Base-by-base conservation (phyloP, 2,329 filamentous ascomycete genomes). In the Aspergillus arachidicola region DNA sequence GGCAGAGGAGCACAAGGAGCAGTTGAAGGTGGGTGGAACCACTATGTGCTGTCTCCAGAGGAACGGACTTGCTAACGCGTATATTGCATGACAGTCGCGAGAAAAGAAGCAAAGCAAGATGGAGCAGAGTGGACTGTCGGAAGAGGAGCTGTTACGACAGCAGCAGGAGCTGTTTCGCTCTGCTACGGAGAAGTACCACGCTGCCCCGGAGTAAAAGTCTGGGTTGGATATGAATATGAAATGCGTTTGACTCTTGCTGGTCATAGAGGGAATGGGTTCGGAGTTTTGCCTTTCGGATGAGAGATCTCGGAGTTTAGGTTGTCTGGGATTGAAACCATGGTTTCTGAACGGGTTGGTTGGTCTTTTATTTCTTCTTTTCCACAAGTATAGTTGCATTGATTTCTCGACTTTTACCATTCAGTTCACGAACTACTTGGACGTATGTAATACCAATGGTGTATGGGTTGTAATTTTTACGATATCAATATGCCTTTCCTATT, bases 61-160 rank as follows among this genome's bases (percentile, higher is more conserved):
- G 4, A 7, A 14, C n/a, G 19, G 12, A 59, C 14, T 50, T 61
- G 43, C 60, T 69, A 58, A 72, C 64, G 66, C 63, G 68, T 55
- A 5, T 38, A 23, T 63, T 21, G 64, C 61, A 58, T 43, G 21
- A 64, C 73, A 97, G 93, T 92, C 91, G 34, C 91, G 94, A 55
- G 95, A 99, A 81, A 96, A 96, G 85, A 97, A 97, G 80, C 91
- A 94, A 68, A 96, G 94, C 79, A 98, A 98, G 81, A 93, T 98
- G 74, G 94, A 97, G 72, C 91, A 95, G 76, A 97, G 93, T 75
- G 94, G 94, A 59, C 86, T 98, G 81, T 91, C 91, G 0, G 89
- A 96, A 75, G 95, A 97, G 71, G 91, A 99, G 78, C 85, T 99
- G 56, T 87, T 95, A 62, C 86, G 90, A 56, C 87, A 97, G 73